Evolutionary conservation across 2,329 filamentous ascomycete genomes (phyloP).

Genomic region (Calonectria fujianensis): DNA sequence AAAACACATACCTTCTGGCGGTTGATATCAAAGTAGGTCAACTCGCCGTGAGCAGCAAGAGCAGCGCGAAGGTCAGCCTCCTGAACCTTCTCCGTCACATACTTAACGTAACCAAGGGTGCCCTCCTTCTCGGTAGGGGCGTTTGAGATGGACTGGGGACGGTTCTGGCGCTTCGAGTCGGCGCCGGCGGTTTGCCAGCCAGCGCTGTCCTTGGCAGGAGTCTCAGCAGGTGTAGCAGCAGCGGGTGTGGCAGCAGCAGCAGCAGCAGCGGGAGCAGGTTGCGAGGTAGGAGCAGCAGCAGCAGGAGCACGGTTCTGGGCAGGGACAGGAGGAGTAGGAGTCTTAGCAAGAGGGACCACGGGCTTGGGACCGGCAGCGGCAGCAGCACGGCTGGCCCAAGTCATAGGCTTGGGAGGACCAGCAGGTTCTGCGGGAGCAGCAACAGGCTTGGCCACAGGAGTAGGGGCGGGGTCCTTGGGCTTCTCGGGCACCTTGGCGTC

Average conservation of each 20-base stretch:
- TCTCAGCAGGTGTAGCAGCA: constrained; percentile 62
- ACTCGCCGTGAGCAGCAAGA: constrained; percentile 82
- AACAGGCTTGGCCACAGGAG: constrained; percentile 65
- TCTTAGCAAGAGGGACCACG: constrained; percentile 75
- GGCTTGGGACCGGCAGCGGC: constrained; percentile 74
- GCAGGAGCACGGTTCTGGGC: constrained; percentile 70
- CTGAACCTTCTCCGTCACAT: constrained; percentile 92
- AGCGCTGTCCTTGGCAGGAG: constrained; percentile 69
- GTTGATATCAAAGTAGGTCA: constrained; percentile 86
- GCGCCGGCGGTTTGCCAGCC: constrained; percentile 91
- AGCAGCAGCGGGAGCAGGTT: constrained; percentile 64
- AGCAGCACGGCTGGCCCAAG: constrained; percentile 83
- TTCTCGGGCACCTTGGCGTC: constrained; percentile 76
- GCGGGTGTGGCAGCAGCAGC: constrained; percentile 64
- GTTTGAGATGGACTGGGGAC: constrained; percentile 79
- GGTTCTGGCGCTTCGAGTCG: constrained; percentile 89
- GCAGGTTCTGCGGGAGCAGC: constrained; percentile 66
- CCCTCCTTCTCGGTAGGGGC: constrained; percentile 81
- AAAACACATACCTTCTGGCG: constrained; percentile 82
- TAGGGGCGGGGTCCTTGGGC: constrained; percentile 78
- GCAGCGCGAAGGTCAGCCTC: constrained; percentile 81
- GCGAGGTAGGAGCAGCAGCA: constrained; percentile 57
- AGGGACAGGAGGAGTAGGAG: constrained; percentile 70
- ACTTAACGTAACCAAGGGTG: constrained; percentile 94
- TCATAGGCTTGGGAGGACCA: constrained; percentile 76